phyloP scores from a whole-genome alignment of 768 basidiomycete species.

The Pulveroboletus sp. region DNA sequence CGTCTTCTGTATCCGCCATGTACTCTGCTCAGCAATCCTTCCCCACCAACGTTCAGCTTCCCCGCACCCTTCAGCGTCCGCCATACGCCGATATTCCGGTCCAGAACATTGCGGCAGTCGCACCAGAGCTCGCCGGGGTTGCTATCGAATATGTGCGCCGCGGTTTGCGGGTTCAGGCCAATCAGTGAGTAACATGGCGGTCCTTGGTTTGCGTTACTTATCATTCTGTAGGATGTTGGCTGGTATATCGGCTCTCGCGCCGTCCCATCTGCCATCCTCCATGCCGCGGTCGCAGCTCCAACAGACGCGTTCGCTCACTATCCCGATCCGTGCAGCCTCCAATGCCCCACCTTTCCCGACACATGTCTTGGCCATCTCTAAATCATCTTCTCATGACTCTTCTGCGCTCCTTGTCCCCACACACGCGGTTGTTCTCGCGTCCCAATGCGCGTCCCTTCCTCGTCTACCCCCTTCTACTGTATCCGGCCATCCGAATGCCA shows the following conservation, averaged over 20 bases:
- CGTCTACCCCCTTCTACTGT: constrained; percentile 42
- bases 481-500: constrained; percentile 31
- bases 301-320: constrained; percentile 28
- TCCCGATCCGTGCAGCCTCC: constrained; percentile 30
- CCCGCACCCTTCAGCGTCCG: constrained; percentile 68
- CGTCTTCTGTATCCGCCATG: constrained; percentile 23
- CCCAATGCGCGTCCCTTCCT: constrained; percentile 65
- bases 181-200: constrained; percentile 34
- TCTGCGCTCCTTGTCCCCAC: constrained; percentile 55
- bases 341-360: constrained; percentile 38
- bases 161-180: constrained; percentile 43
- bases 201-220: constrained; percentile 27
- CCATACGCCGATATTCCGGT: constrained; percentile 53
- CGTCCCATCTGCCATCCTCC: constrained; percentile 40
- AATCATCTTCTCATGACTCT: constrained; percentile 28
- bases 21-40: constrained; percentile 28
- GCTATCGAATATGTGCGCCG: constrained; percentile 66
- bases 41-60: constrained; percentile 55
- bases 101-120: constrained; percentile 53
- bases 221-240: constrained; percentile 36
- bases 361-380: constrained; percentile 50
- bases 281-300: constrained; percentile 32
- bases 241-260: constrained; percentile 45
- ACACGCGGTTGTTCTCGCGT: constrained; percentile 68
- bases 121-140: constrained; percentile 46